These are phyloP conservation scores for Aspergillus sp. DNA, from an alignment of 2,329 filamentous ascomycete genomes.

Conservation along the genomic window DNA sequence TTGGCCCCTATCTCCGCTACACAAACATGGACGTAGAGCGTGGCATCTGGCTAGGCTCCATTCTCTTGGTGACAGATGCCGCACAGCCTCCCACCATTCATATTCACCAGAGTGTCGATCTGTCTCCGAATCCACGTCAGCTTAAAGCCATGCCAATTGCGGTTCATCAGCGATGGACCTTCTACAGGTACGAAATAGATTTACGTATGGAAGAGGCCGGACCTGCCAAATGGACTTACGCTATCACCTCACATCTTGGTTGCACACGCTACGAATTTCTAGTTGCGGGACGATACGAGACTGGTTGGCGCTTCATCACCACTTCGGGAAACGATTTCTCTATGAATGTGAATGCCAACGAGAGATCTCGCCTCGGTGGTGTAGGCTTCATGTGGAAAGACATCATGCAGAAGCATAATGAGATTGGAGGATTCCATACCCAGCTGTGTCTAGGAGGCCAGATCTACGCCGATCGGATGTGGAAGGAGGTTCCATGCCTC, in stretches of 20 bases:
- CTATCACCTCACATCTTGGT: constrained; percentile 92
- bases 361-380: constrained; percentile 81
- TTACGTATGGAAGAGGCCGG: constrained; percentile 80
- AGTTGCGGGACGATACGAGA: constrained; percentile 85
- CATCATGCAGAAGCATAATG: constrained; percentile 93
- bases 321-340: constrained; percentile 97
- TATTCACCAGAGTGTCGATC: constrained; percentile 82
- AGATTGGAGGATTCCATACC: constrained; percentile 92
- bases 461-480: constrained; percentile 91
- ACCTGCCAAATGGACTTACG: constrained; percentile 91
- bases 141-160: constrained; percentile 79
- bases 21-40: constrained; percentile 95
- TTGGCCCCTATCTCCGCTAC: constrained; percentile 92
- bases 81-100: constrained; percentile 95
- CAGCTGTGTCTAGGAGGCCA: constrained; percentile 92
- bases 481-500: constrained; percentile 91
- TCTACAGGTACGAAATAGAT: constrained; percentile 92
- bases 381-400: constrained; percentile 99
- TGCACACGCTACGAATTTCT: constrained; percentile 99
- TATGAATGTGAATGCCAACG: constrained; percentile 79
- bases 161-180: constrained; percentile 89
- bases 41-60: constrained; percentile 88
- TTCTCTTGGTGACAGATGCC: constrained; percentile 87
- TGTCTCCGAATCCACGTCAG: constrained; percentile 90
- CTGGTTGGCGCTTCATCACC: constrained; percentile 91